These are phyloP conservation scores for Neonectria sp. DNA, from an alignment of 2,329 filamentous ascomycete species.

Conservation along the genomic window DNA sequence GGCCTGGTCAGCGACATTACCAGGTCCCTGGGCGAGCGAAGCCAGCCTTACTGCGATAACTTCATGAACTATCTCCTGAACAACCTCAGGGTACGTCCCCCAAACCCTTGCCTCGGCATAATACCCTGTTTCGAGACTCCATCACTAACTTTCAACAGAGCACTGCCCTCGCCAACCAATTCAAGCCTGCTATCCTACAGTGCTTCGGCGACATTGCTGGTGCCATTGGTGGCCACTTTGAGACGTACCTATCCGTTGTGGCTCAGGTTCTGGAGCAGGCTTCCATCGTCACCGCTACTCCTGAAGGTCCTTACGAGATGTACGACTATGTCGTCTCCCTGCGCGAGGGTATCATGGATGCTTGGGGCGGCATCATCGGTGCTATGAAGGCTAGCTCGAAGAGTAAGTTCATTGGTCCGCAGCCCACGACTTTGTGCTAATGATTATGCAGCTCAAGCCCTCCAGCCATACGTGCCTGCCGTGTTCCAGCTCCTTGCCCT, in stretches of 20 bases:
- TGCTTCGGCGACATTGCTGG: slow-evolving; percentile 98
- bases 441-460: slow-evolving; percentile 69
- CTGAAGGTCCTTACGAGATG: slow-evolving; percentile 93
- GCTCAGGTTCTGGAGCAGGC: slow-evolving; percentile 96
- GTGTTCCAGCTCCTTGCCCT: slow-evolving; percentile 91
- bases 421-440: slow-evolving; percentile 43
- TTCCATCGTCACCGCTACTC: slow-evolving; percentile 82
- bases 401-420: slow-evolving; percentile 66
- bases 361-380: slow-evolving; percentile 96
- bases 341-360: slow-evolving; percentile 98
- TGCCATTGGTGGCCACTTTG: slow-evolving; percentile 92
- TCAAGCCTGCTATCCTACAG: slow-evolving; percentile 98
- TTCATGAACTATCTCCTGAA: slow-evolving; percentile 99
- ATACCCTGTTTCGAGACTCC: neutral
- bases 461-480: slow-evolving; percentile 84
- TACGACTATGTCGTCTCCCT: slow-evolving; percentile 96
- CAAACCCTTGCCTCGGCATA: neutral
- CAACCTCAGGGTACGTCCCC: slow-evolving; percentile 80
- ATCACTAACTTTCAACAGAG: slow-evolving; percentile 67
- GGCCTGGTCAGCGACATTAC: slow-evolving; percentile 97
- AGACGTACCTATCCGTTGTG: slow-evolving; percentile 93
- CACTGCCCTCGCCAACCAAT: slow-evolving; percentile 90
- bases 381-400: slow-evolving; percentile 90
- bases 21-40: slow-evolving; percentile 88
- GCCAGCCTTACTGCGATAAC: slow-evolving; percentile 94